These are phyloP conservation scores for Dunaliella sp. DNA, from an alignment of 139 green algal genomes.

Conservation along the genomic window DNA sequence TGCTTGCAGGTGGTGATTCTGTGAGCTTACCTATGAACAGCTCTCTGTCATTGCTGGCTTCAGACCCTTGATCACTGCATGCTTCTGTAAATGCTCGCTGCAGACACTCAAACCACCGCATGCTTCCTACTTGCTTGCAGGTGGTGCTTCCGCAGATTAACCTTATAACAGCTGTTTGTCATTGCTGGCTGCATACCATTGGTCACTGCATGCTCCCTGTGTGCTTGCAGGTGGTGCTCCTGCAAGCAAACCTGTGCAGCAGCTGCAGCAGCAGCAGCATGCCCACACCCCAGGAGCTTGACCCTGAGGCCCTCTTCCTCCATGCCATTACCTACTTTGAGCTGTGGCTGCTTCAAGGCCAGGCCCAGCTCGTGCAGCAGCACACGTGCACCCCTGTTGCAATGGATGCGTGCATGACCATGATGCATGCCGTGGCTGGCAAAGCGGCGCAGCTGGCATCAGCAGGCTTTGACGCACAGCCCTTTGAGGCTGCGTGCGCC, in stretches of 20 bases:
- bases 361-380: conserved; percentile 9
- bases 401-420: conserved; percentile 27
- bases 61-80: too few relatives aligned
- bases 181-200: too few relatives aligned
- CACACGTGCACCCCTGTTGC: neutral
- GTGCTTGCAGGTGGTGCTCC: neutral
- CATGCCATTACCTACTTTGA: conserved; percentile 30
- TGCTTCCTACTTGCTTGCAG: too few relatives aligned
- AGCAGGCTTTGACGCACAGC: conserved; percentile 12
- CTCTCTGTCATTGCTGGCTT: too few relatives aligned
- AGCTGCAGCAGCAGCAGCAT: neutral
- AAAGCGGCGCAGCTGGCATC: conserved; percentile 32
- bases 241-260: neutral
- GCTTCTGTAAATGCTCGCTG: too few relatives aligned
- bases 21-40: too few relatives aligned
- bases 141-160: too few relatives aligned
- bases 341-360: conserved; percentile 37
- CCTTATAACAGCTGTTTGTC: too few relatives aligned
- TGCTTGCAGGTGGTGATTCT: too few relatives aligned
- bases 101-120: too few relatives aligned
- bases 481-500: conserved; percentile 23
- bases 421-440: conserved; percentile 27
- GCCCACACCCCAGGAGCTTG: neutral
- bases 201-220: too few relatives aligned
- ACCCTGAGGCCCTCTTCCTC: conserved; percentile 1